Percentiles rank a stretch among this genome's conserved stretches.
These are phyloP conservation scores for Aspergillus sclerotioniger DNA, from an alignment of 495 filamentous ascomycete genomes.

Conservation along the genomic window DNA sequence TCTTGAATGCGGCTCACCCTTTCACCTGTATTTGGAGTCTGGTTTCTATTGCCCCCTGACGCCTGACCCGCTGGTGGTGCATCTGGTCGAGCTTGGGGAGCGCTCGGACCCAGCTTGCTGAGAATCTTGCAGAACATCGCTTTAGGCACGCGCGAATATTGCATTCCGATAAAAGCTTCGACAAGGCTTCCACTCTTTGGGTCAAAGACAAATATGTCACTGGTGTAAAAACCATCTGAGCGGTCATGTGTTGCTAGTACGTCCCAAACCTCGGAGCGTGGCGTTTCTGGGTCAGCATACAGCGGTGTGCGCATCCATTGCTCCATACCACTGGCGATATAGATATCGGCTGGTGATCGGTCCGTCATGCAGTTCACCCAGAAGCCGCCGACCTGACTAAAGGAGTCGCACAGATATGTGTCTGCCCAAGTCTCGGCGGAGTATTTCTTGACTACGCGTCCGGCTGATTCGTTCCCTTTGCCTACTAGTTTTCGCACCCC, in stretches of 20 bases:
- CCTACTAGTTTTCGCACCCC: constrained; percentile 49
- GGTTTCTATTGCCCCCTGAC: not conserved
- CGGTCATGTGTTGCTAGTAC: constrained; percentile 41
- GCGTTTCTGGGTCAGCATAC: constrained; percentile 16
- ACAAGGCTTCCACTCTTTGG: constrained; percentile 33
- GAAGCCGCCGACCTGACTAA: constrained; percentile 53
- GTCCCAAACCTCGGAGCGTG: constrained; percentile 39
- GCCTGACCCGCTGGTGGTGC: not conserved
- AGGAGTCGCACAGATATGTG: constrained; percentile 33
- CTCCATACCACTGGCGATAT: constrained; percentile 48
- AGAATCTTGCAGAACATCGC: constrained; percentile 39
- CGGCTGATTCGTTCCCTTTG: constrained; percentile 41
- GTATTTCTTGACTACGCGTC: constrained; percentile 39
- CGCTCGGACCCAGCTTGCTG: constrained; percentile 7
- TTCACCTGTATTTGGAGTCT: not conserved
- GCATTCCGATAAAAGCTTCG: constrained; percentile 52
- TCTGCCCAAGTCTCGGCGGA: constrained; percentile 40
- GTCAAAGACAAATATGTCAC: constrained; percentile 55
- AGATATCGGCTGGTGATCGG: constrained; percentile 38
- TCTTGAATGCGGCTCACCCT: not conserved
- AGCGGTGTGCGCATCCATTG: constrained; percentile 46
- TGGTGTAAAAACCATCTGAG: constrained; percentile 37
- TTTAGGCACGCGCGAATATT: constrained; percentile 45
- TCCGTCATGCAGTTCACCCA: constrained; percentile 56
- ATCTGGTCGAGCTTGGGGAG: not conserved